These are phyloP conservation scores for Lanmaoa pseudosensibilis DNA, from an alignment of 768 basidiomycete species.

Conservation along the genomic window DNA sequence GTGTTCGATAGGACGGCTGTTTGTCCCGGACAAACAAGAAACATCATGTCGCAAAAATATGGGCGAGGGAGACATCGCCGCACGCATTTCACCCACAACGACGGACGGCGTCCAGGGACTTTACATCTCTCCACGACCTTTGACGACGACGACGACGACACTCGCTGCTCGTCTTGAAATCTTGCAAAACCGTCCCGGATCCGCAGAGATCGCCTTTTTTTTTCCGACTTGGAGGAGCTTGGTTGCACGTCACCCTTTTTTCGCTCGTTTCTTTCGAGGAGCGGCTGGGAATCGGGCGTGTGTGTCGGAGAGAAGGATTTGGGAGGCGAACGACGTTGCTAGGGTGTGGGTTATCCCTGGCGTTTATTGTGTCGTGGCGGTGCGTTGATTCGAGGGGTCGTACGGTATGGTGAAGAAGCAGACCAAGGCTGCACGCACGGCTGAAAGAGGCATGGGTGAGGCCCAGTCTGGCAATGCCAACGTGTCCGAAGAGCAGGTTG, in stretches of 20 bases:
- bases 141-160: background rate
- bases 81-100: slow-evolving; percentile 29
- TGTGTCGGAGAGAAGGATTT: background rate
- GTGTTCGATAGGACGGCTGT: slow-evolving; percentile 21
- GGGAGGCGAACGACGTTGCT: background rate
- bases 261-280: background rate
- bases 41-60: slow-evolving; percentile 40
- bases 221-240: background rate
- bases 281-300: background rate
- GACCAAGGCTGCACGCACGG: slow-evolving; percentile 8
- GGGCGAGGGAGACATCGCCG: slow-evolving; percentile 20
- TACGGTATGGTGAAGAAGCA: slow-evolving; percentile 26
- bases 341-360: background rate
- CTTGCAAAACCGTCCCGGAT: slow-evolving; percentile 62
- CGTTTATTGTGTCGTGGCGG: slow-evolving; percentile 1
- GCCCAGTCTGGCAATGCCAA: background rate
- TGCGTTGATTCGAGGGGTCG: background rate
- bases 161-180: slow-evolving; percentile 49
- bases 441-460: background rate
- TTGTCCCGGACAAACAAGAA: slow-evolving; percentile 36
- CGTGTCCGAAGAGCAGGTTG: slow-evolving; percentile 27
- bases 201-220: slow-evolving; percentile 54
- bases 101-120: slow-evolving; percentile 13
- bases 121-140: background rate
- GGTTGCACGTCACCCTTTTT: background rate